These are phyloP conservation scores for Pinus tabuliformis DNA, from an alignment of 75 land plant species.

Conservation along the genomic window DNA sequence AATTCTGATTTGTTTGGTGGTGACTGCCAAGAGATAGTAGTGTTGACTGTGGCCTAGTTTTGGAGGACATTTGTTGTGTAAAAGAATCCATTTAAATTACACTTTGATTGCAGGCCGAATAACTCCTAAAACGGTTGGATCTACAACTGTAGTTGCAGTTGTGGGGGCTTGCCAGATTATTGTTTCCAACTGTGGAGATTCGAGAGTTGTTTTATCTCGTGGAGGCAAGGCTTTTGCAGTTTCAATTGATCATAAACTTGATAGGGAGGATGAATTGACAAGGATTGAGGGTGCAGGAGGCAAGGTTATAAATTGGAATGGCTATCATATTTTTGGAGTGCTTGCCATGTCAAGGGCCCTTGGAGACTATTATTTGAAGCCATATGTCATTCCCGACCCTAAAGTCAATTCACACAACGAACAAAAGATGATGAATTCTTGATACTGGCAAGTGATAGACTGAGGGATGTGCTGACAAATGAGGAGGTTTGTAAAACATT, in stretches of 20 bases:
- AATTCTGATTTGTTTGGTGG: no score
- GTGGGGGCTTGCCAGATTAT: constrained; percentile 77
- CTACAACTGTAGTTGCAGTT: constrained; percentile 82
- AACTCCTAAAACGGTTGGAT: constrained; percentile 41
- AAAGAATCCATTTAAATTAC: no score
- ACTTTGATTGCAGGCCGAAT: constrained; percentile 31
- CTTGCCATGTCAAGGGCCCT: constrained; percentile 83
- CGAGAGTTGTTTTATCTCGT: constrained; percentile 16
- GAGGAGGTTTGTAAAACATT: constrained; percentile 9
- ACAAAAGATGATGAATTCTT: constrained; percentile 22
- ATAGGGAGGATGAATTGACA: constrained; percentile 56
- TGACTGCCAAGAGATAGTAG: no score
- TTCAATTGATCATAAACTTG: constrained; percentile 34
- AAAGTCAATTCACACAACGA: constrained; percentile 18
- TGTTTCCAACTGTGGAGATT: constrained; percentile 93
- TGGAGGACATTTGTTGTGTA: no score
- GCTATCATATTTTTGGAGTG: constrained; percentile 63
- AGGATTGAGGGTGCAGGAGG: constrained; percentile 74
- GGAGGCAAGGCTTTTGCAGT: constrained; percentile 20
- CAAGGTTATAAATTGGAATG: constrained; percentile 70
- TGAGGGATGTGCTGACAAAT: constrained; percentile 27
- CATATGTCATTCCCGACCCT: constrained; percentile 18
- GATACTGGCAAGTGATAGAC: constrained; percentile 28
- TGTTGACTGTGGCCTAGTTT: no score
- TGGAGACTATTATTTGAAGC: constrained; percentile 29